These are phyloP conservation scores for Chionographis japonica DNA, from an alignment of 106 monocot genomes.

Conservation along the genomic window DNA sequence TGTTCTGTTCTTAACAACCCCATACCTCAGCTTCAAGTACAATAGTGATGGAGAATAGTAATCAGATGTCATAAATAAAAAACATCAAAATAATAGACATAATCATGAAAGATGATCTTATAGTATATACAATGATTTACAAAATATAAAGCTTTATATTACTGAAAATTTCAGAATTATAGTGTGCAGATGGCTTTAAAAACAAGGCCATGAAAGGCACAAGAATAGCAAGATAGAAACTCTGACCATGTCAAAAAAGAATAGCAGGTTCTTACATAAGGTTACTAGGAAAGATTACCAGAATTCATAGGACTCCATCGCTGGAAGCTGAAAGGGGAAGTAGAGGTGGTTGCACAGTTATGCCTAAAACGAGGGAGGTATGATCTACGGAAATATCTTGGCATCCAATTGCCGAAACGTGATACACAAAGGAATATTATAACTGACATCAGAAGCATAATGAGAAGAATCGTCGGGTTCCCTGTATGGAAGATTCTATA, in stretches of 20 bases:
- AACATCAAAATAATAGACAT: too few relatives aligned
- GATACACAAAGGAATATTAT: slow-evolving; percentile 49
- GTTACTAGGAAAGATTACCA: slow-evolving; percentile 35
- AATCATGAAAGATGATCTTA: too few relatives aligned
- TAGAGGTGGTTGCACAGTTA: slow-evolving; percentile 40
- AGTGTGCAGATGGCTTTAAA: too few relatives aligned
- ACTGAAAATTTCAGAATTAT: too few relatives aligned
- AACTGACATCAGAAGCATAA: slow-evolving; percentile 47
- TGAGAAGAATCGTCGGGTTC: slow-evolving; percentile 31
- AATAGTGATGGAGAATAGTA: too few relatives aligned
- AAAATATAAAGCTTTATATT: too few relatives aligned
- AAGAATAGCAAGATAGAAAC: not conserved
- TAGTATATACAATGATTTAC: too few relatives aligned
- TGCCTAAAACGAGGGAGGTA: slow-evolving; percentile 72
- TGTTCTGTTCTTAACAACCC: too few relatives aligned
- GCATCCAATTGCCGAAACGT: slow-evolving; percentile 42
- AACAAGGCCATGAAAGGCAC: too few relatives aligned
- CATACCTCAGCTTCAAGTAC: too few relatives aligned
- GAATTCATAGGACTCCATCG: slow-evolving; percentile 70
- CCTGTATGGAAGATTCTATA: slow-evolving; percentile 36
- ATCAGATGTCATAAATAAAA: too few relatives aligned
- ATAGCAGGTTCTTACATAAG: too few relatives aligned
- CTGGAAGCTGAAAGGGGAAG: slow-evolving; percentile 57
- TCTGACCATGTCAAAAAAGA: not conserved
- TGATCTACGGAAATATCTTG: slow-evolving; percentile 53